Conservation (phyloP, 2,329 filamentous ascomycete species). For the Phialocephala subalpina region DNA sequence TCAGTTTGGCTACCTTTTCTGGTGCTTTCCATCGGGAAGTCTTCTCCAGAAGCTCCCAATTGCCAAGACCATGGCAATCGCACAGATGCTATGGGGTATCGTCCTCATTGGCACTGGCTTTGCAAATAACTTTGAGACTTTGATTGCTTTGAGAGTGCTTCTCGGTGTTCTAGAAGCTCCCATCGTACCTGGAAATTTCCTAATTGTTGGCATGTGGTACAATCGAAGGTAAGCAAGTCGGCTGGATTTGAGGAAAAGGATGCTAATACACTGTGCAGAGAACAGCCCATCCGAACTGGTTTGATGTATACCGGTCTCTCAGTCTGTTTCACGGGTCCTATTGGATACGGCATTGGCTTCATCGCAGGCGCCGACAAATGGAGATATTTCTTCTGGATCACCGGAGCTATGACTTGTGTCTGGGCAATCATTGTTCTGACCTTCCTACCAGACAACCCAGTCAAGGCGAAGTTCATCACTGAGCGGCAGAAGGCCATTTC, state of each 20-base stretch:
- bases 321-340: conserved; percentile 38
- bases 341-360: conserved; percentile 42
- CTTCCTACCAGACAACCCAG: conserved; percentile 57
- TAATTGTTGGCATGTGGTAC: conserved; percentile 48
- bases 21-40: conserved; percentile 43
- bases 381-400: conserved; percentile 36
- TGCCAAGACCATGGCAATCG: conserved; percentile 43
- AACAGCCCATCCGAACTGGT: conserved; percentile 34
- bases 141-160: conserved; percentile 39
- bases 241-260: not conserved
- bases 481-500: conserved; percentile 52
- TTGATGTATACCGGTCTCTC: conserved; percentile 29
- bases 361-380: conserved; percentile 33
- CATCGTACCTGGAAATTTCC: conserved; percentile 44
- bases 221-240: conserved; percentile 40
- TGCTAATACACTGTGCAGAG: conserved; percentile 38
- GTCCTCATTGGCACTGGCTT: conserved; percentile 29
- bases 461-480: conserved; percentile 51
- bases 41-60: conserved; percentile 46
- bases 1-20: conserved; percentile 45
- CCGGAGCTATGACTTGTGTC: conserved; percentile 38
- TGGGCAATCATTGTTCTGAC: conserved; percentile 49
- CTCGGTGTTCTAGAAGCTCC: conserved; percentile 38
- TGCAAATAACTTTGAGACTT: conserved; percentile 33
- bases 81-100: conserved; percentile 25